Conservation (phyloP, 768 basidiomycete species). For the Amyloporia xantha region DNA sequence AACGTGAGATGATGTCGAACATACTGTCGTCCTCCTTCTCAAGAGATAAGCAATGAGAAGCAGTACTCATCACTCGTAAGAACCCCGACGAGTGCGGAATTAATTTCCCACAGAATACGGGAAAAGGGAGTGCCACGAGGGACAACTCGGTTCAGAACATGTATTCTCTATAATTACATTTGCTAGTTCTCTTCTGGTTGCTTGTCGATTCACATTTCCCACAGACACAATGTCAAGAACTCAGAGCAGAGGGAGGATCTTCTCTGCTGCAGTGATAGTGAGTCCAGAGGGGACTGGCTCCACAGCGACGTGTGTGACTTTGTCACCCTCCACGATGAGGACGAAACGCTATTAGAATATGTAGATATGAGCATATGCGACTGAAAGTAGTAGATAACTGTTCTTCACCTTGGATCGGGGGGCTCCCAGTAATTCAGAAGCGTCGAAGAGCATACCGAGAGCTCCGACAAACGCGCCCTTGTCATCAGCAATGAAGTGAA, state of each 20-base stretch:
- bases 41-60: too few species aligned
- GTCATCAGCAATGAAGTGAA: slow-evolving; percentile 48
- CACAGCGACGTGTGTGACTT: slow-evolving; percentile 52
- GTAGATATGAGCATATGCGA: slow-evolving; percentile 13
- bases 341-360: slow-evolving; percentile 48
- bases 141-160: too few species aligned
- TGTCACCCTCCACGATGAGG: slow-evolving; percentile 59
- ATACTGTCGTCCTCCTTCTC: too few species aligned
- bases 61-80: too few species aligned
- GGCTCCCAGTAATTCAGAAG: slow-evolving; percentile 52
- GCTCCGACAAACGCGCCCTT: slow-evolving; percentile 38
- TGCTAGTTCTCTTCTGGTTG: too few species aligned
- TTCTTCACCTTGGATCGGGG: slow-evolving; percentile 47
- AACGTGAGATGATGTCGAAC: too few species aligned
- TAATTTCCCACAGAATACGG: too few species aligned
- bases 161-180: too few species aligned
- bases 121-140: too few species aligned
- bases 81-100: too few species aligned
- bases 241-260: slow-evolving; percentile 30
- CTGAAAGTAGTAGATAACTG: slow-evolving; percentile 12
- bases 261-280: slow-evolving; percentile 37
- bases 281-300: slow-evolving; percentile 34
- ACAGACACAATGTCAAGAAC: too few species aligned
- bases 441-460: slow-evolving; percentile 41
- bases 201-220: too few species aligned